These are phyloP conservation scores for Punctularia strigosozonata DNA, from an alignment of 768 basidiomycete genomes.

Conservation along the genomic window DNA sequence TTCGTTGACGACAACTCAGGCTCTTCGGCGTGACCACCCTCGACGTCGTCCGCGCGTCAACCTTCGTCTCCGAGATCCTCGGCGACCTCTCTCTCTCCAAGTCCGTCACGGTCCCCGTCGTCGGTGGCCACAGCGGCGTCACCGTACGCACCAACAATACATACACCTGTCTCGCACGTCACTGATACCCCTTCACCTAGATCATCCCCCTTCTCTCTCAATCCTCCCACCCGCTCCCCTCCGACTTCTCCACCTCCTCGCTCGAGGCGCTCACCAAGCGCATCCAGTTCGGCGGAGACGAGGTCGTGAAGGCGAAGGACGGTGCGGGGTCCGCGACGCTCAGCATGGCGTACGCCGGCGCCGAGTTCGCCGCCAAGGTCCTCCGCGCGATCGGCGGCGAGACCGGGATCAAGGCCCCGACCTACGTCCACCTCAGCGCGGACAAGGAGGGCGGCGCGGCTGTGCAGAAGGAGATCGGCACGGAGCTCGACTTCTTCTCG, in stretches of 20 bases:
- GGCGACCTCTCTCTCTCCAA: conserved; percentile 50
- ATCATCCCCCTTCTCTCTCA: conserved; percentile 93
- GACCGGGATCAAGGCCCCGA: conserved; percentile 76
- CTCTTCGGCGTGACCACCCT: conserved; percentile 97
- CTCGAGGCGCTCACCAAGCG: conserved; percentile 62
- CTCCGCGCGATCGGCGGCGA: conserved; percentile 80
- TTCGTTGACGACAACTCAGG: conserved; percentile 28
- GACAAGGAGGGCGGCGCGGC: conserved; percentile 60
- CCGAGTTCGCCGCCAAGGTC: conserved; percentile 76
- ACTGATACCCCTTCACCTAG: conserved; percentile 22
- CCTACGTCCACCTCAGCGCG: conserved; percentile 70
- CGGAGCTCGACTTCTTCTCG: conserved; percentile 79
- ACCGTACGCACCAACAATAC: conserved; percentile 38
- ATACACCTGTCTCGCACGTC: neutral
- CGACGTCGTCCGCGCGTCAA: conserved; percentile 96
- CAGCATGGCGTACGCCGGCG: conserved; percentile 93
- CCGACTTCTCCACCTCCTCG: conserved; percentile 31
- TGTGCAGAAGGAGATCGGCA: conserved; percentile 69
- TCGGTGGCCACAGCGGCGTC: conserved; percentile 90
- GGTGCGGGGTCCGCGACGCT: conserved; percentile 91
- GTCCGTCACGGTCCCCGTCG: conserved; percentile 71
- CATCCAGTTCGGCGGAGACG: conserved; percentile 94
- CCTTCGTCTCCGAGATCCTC: conserved; percentile 78
- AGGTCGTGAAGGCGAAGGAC: conserved; percentile 97
- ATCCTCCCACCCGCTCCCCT: conserved; percentile 66